Evolutionary conservation across 176 grass and related monocot genomes (phyloP).

Genomic region (Olyra latifolia): DNA sequence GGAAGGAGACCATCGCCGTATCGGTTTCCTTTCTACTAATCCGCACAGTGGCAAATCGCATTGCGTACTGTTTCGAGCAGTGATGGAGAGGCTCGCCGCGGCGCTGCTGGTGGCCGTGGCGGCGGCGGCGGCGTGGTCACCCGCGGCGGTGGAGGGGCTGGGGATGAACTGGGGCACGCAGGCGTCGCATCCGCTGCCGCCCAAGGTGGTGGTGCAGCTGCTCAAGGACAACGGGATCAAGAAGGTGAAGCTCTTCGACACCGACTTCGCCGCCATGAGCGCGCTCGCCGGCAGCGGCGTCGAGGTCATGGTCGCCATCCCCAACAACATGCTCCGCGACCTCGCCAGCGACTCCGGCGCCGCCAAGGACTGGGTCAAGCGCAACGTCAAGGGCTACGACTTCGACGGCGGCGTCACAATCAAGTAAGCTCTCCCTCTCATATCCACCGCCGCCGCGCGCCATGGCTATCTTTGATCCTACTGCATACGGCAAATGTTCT

Average conservation of each 20-base stretch:
- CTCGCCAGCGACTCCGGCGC: conserved; percentile 46
- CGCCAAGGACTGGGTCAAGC: conserved; percentile 69
- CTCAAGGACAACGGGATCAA: conserved; percentile 75
- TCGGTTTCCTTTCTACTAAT: too few relatives aligned
- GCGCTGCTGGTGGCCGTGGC: conserved; percentile 23
- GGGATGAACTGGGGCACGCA: conserved; percentile 92
- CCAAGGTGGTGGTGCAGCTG: conserved; percentile 65
- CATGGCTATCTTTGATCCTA: neutral
- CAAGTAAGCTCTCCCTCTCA: conserved; percentile 49
- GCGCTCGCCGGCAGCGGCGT: conserved; percentile 67
- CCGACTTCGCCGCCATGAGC: conserved; percentile 55
- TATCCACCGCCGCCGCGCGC: neutral
- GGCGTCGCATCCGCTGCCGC: conserved; percentile 63
- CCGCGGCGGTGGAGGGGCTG: conserved; percentile 40
- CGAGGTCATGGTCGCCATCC: conserved; percentile 88
- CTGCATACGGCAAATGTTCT: neutral
- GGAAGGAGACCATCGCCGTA: neutral
- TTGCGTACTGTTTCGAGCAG: neutral
- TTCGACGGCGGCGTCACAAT: conserved; percentile 78
- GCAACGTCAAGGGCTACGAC: conserved; percentile 57
- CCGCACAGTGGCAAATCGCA: neutral
- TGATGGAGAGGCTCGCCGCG: conserved; percentile 19
- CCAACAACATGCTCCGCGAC: conserved; percentile 66
- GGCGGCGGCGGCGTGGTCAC: neutral
- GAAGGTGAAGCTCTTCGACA: conserved; percentile 91